Evolutionary conservation across 169 alveolate species (phyloP).

Genomic region (Toxoplasma gondii): DNA sequence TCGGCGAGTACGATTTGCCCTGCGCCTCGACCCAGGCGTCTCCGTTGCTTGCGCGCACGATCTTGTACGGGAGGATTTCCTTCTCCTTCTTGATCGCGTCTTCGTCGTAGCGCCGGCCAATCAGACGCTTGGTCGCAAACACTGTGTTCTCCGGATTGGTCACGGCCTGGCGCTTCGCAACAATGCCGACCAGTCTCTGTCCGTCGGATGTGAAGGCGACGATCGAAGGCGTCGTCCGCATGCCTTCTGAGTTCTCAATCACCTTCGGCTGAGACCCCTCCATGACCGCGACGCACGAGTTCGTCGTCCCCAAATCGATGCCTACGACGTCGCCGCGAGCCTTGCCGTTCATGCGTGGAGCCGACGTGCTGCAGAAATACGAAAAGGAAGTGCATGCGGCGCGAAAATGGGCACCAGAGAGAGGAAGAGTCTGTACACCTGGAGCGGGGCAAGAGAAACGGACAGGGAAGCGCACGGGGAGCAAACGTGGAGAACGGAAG

Average conservation of each 20-base stretch:
- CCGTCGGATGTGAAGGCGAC: conserved; percentile 98
- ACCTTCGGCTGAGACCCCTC: conserved; percentile 93
- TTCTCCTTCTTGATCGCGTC: conserved; percentile 96
- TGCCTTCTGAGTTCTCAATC: conserved; percentile 97
- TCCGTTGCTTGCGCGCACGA: conserved; percentile 95
- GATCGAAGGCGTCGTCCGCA: conserved; percentile 98
- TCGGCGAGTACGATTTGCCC: conserved; percentile 96
- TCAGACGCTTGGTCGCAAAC: conserved; percentile 96
- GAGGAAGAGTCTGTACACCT: not conserved
- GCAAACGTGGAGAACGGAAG: not conserved
- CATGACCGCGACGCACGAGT: conserved; percentile 99
- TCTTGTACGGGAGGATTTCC: conserved; percentile 95
- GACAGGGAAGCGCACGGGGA: not conserved
- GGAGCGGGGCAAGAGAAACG: not conserved
- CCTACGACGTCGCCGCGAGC: conserved; percentile 89
- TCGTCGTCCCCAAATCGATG: conserved; percentile 99
- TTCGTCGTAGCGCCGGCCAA: conserved; percentile 95
- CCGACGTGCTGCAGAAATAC: conserved; percentile 57
- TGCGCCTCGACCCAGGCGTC: conserved; percentile 98
- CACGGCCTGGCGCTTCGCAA: conserved; percentile 97
- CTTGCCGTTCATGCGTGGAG: conserved; percentile 32
- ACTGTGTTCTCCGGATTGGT: conserved; percentile 94
- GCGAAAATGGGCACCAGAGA: not conserved
- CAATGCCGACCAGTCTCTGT: conserved; percentile 97
- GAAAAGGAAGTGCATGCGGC: not conserved